phyloP scores from a whole-genome alignment of 2,329 filamentous ascomycete genomes.

The Exophiala viscosa region DNA sequence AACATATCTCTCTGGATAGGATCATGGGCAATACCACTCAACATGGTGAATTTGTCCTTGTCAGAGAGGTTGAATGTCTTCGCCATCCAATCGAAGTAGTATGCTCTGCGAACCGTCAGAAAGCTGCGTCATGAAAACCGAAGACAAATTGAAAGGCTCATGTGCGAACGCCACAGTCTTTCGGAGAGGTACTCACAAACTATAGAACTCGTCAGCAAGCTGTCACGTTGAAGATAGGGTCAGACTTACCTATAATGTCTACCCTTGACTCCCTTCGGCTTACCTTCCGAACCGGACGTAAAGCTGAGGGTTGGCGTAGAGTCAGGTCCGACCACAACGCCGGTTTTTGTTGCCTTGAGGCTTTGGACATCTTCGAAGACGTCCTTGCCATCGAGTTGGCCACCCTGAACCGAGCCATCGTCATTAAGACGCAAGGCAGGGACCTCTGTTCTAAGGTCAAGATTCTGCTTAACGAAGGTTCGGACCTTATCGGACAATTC shows the following conservation, averaged over 20 bases:
- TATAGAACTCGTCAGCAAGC: no score
- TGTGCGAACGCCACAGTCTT: no score
- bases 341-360: conserved; percentile 57
- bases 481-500: conserved; percentile 57
- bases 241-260: conserved; percentile 66
- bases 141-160: no score
- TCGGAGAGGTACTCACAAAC: no score
- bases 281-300: conserved; percentile 69
- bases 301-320: conserved; percentile 72
- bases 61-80: conserved; percentile 70
- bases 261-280: conserved; percentile 81
- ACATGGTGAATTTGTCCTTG: conserved; percentile 73
- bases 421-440: conserved; percentile 69
- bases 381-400: conserved; percentile 62
- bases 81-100: conserved; percentile 94
- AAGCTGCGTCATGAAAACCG: no score
- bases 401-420: conserved; percentile 69
- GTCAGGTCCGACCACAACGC: conserved; percentile 80
- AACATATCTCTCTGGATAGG: conserved; percentile 69
- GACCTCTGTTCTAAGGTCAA: conserved; percentile 69
- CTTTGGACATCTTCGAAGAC: conserved; percentile 56
- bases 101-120: conserved; percentile 49
- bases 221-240: no score
- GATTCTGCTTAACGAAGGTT: conserved; percentile 67
- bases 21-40: conserved; percentile 74